phyloP scores from a whole-genome alignment of 768 basidiomycete species.

The Suillus weaverae region DNA sequence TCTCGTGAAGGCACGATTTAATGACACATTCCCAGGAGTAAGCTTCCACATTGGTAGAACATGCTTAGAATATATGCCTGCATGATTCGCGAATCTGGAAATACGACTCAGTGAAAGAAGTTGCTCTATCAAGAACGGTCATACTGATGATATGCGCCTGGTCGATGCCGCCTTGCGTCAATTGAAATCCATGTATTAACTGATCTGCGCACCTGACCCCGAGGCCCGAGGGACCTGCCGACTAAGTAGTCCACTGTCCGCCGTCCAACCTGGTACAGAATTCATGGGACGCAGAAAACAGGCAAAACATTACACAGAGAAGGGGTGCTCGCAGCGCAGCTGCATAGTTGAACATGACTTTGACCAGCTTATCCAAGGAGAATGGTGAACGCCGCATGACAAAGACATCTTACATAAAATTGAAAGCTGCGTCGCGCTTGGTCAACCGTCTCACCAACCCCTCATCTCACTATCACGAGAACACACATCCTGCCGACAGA shows the following conservation, averaged over 20 bases:
- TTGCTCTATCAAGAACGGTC: background rate
- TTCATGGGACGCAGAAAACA: background rate
- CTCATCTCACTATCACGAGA: background rate
- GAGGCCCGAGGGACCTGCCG: no score
- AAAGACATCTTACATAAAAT: constrained; percentile 8
- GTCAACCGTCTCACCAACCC: background rate
- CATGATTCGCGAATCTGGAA: background rate
- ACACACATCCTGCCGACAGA: background rate
- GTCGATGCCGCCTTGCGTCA: background rate
- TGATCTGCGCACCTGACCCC: background rate
- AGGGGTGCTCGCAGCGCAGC: no score
- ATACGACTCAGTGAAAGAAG: background rate
- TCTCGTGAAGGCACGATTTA: background rate
- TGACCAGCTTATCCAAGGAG: constrained; percentile 1
- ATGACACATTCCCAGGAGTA: background rate
- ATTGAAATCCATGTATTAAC: background rate
- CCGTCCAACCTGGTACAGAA: background rate
- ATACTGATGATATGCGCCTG: background rate
- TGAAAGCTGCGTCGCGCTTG: background rate
- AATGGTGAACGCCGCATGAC: constrained; percentile 3
- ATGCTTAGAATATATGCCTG: background rate
- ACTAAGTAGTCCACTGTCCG: background rate
- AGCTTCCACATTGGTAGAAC: background rate
- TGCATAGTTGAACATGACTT: background rate
- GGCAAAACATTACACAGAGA: background rate